These are phyloP conservation scores for Fabrea salina DNA, from an alignment of 169 alveolate genomes.

Conservation along the genomic window DNA sequence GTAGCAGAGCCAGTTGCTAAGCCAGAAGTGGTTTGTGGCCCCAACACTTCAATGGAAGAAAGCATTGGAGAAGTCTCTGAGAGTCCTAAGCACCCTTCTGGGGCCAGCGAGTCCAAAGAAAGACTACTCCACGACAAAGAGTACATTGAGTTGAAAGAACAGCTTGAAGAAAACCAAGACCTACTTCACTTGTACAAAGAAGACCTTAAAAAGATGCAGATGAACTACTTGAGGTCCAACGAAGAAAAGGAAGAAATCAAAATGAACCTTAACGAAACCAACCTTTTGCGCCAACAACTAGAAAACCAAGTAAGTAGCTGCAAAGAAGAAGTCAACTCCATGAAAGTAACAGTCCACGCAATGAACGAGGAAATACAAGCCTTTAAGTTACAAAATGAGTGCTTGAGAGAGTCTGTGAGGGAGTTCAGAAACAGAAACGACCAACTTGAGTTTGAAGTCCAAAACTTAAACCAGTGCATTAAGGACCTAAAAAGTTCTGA, in stretches of 20 bases:
- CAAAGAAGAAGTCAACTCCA: neutral
- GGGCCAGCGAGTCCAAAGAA: too few relatives aligned
- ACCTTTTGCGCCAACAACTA: neutral
- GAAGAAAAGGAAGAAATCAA: conserved; percentile 17
- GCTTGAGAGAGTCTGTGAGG: neutral
- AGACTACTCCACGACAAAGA: too few relatives aligned
- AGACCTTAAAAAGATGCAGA: neutral
- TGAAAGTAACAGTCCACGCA: neutral
- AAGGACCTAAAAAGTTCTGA: too few relatives aligned
- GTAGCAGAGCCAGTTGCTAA: too few relatives aligned
- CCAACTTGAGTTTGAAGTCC: too few relatives aligned
- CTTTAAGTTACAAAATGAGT: conserved; percentile 12
- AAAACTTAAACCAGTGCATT: too few relatives aligned
- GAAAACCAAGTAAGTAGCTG: neutral
- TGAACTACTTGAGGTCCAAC: neutral
- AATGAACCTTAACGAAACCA: neutral
- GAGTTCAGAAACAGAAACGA: conserved; percentile 2
- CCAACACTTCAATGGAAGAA: too few relatives aligned
- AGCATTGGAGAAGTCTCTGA: too few relatives aligned
- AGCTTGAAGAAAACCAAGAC: neutral
- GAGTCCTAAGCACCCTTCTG: too few relatives aligned
- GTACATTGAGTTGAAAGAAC: neutral
- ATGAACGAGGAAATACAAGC: conserved; percentile 19
- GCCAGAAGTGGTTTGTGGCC: too few relatives aligned
- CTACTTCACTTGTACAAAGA: conserved; percentile 12